These are phyloP conservation scores for Erodium trifolium DNA, from an alignment of 441 rosid species.

Conservation along the genomic window DNA sequence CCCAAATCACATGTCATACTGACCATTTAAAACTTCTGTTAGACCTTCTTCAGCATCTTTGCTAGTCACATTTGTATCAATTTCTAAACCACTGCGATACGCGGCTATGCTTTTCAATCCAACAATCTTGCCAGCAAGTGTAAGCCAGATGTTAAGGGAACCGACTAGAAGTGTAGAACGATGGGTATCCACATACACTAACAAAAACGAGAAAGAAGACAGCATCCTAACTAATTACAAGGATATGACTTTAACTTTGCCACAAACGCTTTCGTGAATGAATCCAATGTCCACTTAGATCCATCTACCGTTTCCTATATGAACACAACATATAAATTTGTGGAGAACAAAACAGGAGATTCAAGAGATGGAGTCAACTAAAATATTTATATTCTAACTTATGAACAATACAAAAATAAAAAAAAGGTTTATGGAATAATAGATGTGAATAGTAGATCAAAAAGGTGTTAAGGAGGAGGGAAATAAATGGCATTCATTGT, in stretches of 20 bases:
- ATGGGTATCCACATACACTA: not conserved
- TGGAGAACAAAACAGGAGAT: too few species aligned
- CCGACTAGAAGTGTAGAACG: slow-evolving; percentile 8
- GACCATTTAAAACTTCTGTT: slow-evolving; percentile 49
- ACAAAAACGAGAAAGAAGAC: slow-evolving; percentile 11
- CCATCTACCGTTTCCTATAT: too few species aligned
- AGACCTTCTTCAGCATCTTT: slow-evolving; percentile 75
- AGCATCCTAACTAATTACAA: slow-evolving; percentile 22
- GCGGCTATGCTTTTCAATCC: slow-evolving; percentile 89
- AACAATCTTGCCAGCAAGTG: slow-evolving; percentile 50
- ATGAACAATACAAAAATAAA: too few species aligned
- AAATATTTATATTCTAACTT: too few species aligned
- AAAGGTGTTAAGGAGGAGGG: too few species aligned
- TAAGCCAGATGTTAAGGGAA: slow-evolving; percentile 45
- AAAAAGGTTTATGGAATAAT: too few species aligned
- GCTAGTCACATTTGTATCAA: slow-evolving; percentile 47
- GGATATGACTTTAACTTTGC: slow-evolving; percentile 38
- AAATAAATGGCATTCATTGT: too few species aligned
- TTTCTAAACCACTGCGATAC: slow-evolving; percentile 80
- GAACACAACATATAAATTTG: too few species aligned
- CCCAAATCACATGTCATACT: slow-evolving; percentile 21
- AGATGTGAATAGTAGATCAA: too few species aligned
- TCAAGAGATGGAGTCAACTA: too few species aligned
- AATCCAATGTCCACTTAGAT: too few species aligned
- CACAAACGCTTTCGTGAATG: too few species aligned